A percentile compares a stretch with the other conserved stretches of the same genome.
These are phyloP conservation scores for Pichia insulana DNA, from an alignment of 805 yeast species.

Conservation along the genomic window DNA sequence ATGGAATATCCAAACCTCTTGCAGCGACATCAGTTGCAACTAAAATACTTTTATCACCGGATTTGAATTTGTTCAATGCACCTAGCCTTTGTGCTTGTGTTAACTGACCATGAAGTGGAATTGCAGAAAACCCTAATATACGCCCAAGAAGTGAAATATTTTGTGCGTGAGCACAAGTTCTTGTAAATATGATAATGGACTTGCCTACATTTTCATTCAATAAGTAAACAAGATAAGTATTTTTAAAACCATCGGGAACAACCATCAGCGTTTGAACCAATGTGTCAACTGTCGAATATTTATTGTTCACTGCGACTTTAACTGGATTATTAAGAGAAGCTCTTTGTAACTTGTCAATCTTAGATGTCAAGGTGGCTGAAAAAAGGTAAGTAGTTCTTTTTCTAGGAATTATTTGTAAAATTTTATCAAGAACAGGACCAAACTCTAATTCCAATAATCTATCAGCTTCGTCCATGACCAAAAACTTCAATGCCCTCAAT, in stretches of 20 bases:
- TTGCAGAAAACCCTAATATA: conserved; percentile 76
- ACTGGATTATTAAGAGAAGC: conserved; percentile 88
- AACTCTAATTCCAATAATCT: conserved; percentile 92
- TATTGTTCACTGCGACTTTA: conserved; percentile 79
- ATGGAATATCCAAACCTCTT: conserved; percentile 94
- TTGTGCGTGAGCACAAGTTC: conserved; percentile 94
- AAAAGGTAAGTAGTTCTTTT: conserved; percentile 79
- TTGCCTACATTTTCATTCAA: conserved; percentile 80
- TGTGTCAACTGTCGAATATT: conserved; percentile 92
- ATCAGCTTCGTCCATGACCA: conserved; percentile 97
- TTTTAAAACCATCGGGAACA: conserved; percentile 86
- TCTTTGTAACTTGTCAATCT: conserved; percentile 88
- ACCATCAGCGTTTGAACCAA: conserved; percentile 81
- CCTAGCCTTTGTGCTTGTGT: conserved; percentile 80
- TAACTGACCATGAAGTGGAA: conserved; percentile 90
- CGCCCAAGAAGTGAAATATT: conserved; percentile 77
- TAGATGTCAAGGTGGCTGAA: conserved; percentile 96
- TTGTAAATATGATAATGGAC: conserved; percentile 78
- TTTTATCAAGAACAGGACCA: conserved; percentile 87
- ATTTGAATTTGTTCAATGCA: conserved; percentile 68
- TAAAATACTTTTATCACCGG: conserved; percentile 58
- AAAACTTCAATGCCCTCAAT: conserved; percentile 63
- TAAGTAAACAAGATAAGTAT: conserved; percentile 75
- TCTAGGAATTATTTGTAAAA: conserved; percentile 73
- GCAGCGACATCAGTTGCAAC: conserved; percentile 91